Evolutionary conservation across 1,284 basidiomycete genomes (phyloP), one percentile per base, ranked within the genome.

Genomic region (Ganoderma sp.): DNA sequence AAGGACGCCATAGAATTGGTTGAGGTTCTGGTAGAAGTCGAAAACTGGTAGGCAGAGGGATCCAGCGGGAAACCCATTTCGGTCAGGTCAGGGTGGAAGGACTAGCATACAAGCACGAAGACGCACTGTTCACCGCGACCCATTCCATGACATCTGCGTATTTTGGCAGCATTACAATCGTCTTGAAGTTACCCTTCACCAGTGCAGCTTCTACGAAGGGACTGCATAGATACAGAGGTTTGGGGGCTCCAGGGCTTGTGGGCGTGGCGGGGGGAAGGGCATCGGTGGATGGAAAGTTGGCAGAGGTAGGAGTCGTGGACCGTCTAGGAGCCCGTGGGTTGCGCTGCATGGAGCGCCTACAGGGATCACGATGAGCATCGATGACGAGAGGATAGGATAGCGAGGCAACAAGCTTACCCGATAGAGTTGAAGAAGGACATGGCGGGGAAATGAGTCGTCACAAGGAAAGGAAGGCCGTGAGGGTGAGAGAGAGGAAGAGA

Each of bases 101-200:
- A 39, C 2, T 25, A 37, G 32, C 19, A 48, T 34, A 4, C 17
- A 25, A 6, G n/a, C 37, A 39, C 17, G n/a, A 12, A 10, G 60
- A 84, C 94, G 78, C 78, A 98, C 96, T 87, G 78, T 99, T 98
- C 68, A 98, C 93, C 0, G 97, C 97, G 41, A 99, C 95, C 98
- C 98, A 99, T 81, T 99, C 98, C 87, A 96, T 97, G 63, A 96
- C 94, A 79, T 98, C 95, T 52, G 96, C 94, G 78, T 97, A 99
- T 79, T 98, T 98, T 22, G 98, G 98, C 45, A 98, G 88, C 82
- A 96, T 94, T 50, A 99, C 96, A 74, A 99, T 99, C 1, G 97
- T 99, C 83, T 98, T 98, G 84, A 99, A 98, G 78, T 96, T 97
- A 19, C 97, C 97, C 80, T 98, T 99, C 73, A 99, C 97, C 39